Conservation (phyloP, 2,329 filamentous ascomycete species). For the Neoarthrinium moseri region DNA sequence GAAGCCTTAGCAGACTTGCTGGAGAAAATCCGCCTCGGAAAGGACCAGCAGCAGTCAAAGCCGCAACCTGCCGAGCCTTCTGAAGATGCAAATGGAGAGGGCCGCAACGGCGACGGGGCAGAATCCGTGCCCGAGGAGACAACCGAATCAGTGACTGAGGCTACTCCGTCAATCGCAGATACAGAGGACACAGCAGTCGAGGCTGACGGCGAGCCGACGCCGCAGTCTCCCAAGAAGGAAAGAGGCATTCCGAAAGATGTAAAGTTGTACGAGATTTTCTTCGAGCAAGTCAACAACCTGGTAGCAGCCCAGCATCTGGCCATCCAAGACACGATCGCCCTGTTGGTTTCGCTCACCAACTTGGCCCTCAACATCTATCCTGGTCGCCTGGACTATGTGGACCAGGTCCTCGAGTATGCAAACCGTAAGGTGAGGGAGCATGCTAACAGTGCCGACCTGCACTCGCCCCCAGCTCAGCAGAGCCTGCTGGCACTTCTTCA, state of each 20-base stretch:
- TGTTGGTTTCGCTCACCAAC: conserved; percentile 91
- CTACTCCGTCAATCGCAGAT: conserved; percentile 41
- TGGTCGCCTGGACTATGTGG: conserved; percentile 87
- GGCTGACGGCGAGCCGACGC: conserved; percentile 23
- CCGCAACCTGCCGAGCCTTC: conserved; percentile 23
- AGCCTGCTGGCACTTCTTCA: conserved; percentile 88
- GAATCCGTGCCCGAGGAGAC: conserved; percentile 27
- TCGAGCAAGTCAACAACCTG: conserved; percentile 89
- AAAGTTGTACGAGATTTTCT: conserved; percentile 95
- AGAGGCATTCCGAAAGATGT: conserved; percentile 70
- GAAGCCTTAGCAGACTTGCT: conserved; percentile 78
- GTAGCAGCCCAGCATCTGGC: conserved; percentile 88
- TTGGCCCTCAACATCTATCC: conserved; percentile 96
- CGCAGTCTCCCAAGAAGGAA: conserved; percentile 29
- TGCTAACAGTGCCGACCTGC: conserved; percentile 91
- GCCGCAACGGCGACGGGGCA: conserved; percentile 31
- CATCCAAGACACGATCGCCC: conserved; percentile 90
- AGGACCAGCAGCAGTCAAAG: conserved; percentile 45
- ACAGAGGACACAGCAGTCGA: conserved; percentile 49
- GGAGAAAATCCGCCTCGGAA: conserved; percentile 71
- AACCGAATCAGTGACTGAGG: conserved; percentile 28
- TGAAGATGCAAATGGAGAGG: conserved; percentile 34
- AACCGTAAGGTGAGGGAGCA: conserved; percentile 84
- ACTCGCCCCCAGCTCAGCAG: conserved; percentile 82
- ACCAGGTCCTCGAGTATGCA: conserved; percentile 89